Percentiles rank a stretch among this genome's conserved stretches.
These are phyloP conservation scores for Yamadazyma paraphyllophila DNA, from an alignment of 805 yeast species.

Conservation along the genomic window DNA sequence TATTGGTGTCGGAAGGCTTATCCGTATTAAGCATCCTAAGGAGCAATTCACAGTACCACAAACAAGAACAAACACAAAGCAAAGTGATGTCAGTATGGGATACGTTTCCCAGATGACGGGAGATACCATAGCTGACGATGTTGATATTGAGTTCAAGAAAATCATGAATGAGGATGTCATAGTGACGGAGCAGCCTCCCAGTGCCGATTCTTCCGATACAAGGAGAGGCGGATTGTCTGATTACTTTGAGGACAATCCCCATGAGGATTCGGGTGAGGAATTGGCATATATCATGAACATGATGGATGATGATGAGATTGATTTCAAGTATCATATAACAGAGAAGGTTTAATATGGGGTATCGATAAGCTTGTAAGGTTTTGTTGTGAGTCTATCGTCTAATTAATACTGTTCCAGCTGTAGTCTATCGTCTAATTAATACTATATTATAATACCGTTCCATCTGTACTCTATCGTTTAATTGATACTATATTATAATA, in stretches of 20 bases:
- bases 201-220: slow-evolving; percentile 1
- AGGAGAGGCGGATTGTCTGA: slow-evolving; percentile 13
- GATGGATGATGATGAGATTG: slow-evolving; percentile 3
- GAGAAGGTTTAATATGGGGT: neutral
- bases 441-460: too few relatives aligned
- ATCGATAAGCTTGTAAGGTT: too few relatives aligned
- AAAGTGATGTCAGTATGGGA: slow-evolving; percentile 4
- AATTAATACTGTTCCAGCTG: too few relatives aligned
- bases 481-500: too few relatives aligned
- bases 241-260: slow-evolving; percentile 5
- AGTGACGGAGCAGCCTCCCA: neutral
- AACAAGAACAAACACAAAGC: slow-evolving; percentile 9
- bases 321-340: slow-evolving; percentile 7
- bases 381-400: too few relatives aligned
- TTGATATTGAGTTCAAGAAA: slow-evolving; percentile 13
- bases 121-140: slow-evolving; percentile 9
- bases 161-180: slow-evolving; percentile 10
- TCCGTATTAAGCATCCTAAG: slow-evolving; percentile 6
- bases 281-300: slow-evolving; percentile 12
- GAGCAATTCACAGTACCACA: neutral
- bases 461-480: too few relatives aligned
- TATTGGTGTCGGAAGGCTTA: slow-evolving; percentile 1
- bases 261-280: slow-evolving; percentile 8
- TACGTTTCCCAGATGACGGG: slow-evolving; percentile 8
- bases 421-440: too few relatives aligned